Evolutionary conservation across 805 yeast species (phyloP).

Genomic region (Yarrowia sp.): DNA sequence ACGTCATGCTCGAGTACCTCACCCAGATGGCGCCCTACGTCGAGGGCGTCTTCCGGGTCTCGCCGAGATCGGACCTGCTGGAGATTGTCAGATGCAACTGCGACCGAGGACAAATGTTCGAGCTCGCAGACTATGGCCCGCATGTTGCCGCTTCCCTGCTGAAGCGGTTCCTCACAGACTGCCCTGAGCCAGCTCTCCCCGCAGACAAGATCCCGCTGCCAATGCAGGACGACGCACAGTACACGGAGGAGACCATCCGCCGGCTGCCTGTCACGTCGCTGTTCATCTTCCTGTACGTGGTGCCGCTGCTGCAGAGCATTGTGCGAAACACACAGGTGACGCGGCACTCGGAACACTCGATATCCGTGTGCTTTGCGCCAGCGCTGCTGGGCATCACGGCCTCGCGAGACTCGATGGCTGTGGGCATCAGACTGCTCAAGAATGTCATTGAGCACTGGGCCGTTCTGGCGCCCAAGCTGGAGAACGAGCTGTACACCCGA

Average conservation of each 20-base stretch:
- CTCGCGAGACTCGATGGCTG: constrained; percentile 48
- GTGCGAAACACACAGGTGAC: constrained; percentile 43
- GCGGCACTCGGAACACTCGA: constrained; percentile 41
- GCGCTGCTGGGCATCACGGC: constrained; percentile 54
- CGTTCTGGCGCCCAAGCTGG: constrained; percentile 33
- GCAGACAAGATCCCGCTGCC: constrained; percentile 52
- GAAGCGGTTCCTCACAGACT: constrained; percentile 48
- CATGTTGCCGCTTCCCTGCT: constrained; percentile 48
- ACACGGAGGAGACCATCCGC: constrained; percentile 43
- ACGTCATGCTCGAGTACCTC: constrained; percentile 31
- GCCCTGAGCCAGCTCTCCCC: constrained; percentile 56
- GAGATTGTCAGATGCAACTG: constrained; percentile 38
- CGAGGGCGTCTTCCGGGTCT: constrained; percentile 33
- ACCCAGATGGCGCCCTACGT: constrained; percentile 2
- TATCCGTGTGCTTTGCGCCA: constrained; percentile 52
- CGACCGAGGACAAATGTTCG: constrained; percentile 51
- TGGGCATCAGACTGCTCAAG: constrained; percentile 54
- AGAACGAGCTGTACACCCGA: constrained; percentile 7
- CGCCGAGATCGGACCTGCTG: constrained; percentile 34
- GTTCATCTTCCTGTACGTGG: constrained; percentile 34
- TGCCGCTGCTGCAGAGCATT: constrained; percentile 44
- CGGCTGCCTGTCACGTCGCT: constrained; percentile 20
- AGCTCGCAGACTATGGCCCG: constrained; percentile 58
- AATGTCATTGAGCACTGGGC: constrained; percentile 55
- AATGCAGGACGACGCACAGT: constrained; percentile 48